Evolutionary conservation across 2,329 filamentous ascomycete genomes (phyloP), one percentile per base, ranked within the genome.

Genomic region (Juglanconis oblonga): DNA sequence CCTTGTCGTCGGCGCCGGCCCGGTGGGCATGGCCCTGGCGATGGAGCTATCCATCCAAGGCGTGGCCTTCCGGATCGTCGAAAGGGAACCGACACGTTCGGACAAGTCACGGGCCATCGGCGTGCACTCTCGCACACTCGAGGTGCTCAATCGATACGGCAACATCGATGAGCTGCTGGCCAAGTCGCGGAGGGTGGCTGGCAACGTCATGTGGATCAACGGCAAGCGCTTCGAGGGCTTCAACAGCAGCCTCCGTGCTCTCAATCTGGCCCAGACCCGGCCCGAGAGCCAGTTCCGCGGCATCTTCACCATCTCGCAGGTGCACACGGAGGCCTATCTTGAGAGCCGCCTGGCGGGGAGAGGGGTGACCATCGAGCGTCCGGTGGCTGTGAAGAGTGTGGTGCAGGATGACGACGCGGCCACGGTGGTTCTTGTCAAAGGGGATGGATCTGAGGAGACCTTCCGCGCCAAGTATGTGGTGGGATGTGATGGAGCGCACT

Each of bases 51-150:
- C 70, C 29, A 62, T 66, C 6, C 70, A 75, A 33, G 55, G 69
- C 3, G 65, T 73, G 1, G 66, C 71, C 32, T 74, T 76, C 63
- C 72, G 74, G 59, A 73, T 78, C 61, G 66, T 79, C 56, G 75
- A 79, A 61, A 70, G 71, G 52, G 62, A 59, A 5, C 58, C 65
- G 8, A 64, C 55, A 6, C 73, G 71, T 11, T 74, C 71, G 11
- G 68, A 74, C 53, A 72, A 75, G 59, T 76, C 73, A 62, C 76
- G 71, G 62, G 80, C 71, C 8, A 67, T 83, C 1, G 72, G 75
- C 9, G 67, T 83, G 5, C 81, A 84, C 58, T 72, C 79, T 11
- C 77, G 81, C 8, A 80, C 76, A 1, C 66, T 81, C 8, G 81
- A 84, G 64, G 70, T 83, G 31, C 75, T 83, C 53, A 74, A 74